phyloP scores from a whole-genome alignment of 2,329 filamentous ascomycete genomes.

The Cladosporium sp. region DNA sequence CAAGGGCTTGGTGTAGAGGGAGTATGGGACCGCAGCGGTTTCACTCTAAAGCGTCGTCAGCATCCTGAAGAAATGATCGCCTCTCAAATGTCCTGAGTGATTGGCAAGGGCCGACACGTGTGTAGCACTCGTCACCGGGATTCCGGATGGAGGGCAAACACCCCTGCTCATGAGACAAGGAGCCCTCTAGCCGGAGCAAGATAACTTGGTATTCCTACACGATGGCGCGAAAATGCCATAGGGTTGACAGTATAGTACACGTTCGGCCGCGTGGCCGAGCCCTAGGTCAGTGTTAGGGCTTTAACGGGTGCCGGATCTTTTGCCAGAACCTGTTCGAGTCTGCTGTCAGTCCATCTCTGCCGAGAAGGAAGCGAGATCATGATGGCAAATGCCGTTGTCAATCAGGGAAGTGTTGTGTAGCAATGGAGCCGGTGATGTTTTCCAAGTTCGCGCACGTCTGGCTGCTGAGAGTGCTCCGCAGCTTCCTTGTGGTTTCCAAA shows the following conservation, averaged over 20 bases:
- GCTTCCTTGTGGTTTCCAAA: no score
- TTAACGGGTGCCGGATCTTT: not conserved
- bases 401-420: no score
- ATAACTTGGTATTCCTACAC: not conserved
- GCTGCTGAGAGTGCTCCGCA: no score
- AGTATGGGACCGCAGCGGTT: not conserved
- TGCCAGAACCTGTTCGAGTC: not conserved
- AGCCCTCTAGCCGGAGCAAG: not conserved
- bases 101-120: not conserved
- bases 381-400: no score
- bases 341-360: no score
- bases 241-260: not conserved
- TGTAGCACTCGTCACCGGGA: not conserved
- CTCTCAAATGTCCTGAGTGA: not conserved
- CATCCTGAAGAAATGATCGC: not conserved
- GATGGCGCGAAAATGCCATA: not conserved
- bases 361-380: no score
- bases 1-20: no score
- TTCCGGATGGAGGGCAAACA: not conserved
- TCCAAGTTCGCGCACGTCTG: no score
- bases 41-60: not conserved
- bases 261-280: constrained; percentile 6
- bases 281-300: not conserved
- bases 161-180: not conserved
- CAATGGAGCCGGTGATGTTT: no score